A percentile compares a stretch with the other conserved stretches of the same genome.
These are phyloP conservation scores for Candida maris DNA, from an alignment of 805 yeast species.

Conservation along the genomic window DNA sequence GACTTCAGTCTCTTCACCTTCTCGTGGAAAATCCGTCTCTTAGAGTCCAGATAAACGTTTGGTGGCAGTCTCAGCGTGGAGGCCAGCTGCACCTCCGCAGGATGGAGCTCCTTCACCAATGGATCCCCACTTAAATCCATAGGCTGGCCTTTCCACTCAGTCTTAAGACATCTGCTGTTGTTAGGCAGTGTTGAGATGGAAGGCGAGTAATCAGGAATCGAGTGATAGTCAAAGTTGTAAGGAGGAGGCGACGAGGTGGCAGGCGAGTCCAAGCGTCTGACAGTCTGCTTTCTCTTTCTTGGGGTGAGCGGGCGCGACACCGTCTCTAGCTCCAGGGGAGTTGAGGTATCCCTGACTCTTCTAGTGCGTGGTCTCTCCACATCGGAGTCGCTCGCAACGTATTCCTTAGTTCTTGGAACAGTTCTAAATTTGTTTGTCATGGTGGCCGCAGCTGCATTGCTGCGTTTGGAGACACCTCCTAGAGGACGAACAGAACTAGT, in stretches of 20 bases:
- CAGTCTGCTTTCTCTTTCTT: constrained; percentile 34
- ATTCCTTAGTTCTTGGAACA: constrained; percentile 26
- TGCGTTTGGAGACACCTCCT: constrained; percentile 5
- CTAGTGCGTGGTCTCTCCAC: constrained; percentile 59
- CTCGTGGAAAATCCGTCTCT: constrained; percentile 82
- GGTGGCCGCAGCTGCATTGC: constrained; percentile 9
- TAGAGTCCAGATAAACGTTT: constrained; percentile 73
- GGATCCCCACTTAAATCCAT: constrained; percentile 87
- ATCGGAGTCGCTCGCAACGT: constrained; percentile 30
- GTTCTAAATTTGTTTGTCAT: constrained; percentile 24
- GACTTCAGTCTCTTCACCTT: constrained; percentile 72
- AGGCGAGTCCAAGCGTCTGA: constrained; percentile 18
- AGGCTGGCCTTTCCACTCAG: constrained; percentile 98
- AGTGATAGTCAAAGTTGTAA: constrained; percentile 59
- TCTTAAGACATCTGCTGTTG: constrained; percentile 67
- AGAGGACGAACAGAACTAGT: constrained; percentile 20
- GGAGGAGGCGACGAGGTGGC: constrained; percentile 40
- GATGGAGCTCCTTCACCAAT: constrained; percentile 68
- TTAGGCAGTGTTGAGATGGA: constrained; percentile 61
- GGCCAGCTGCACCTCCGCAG: constrained; percentile 85
- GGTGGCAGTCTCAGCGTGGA: constrained; percentile 87
- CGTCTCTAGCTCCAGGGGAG: constrained; percentile 29
- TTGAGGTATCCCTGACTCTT: constrained; percentile 43
- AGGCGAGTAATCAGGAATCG: constrained; percentile 83
- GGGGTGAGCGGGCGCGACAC: constrained; percentile 34